Percentiles rank a stretch among this genome's conserved stretches.
phyloP scores from a whole-genome alignment of 2,329 filamentous ascomycete genomes.

The Nigrospora oryzae region DNA sequence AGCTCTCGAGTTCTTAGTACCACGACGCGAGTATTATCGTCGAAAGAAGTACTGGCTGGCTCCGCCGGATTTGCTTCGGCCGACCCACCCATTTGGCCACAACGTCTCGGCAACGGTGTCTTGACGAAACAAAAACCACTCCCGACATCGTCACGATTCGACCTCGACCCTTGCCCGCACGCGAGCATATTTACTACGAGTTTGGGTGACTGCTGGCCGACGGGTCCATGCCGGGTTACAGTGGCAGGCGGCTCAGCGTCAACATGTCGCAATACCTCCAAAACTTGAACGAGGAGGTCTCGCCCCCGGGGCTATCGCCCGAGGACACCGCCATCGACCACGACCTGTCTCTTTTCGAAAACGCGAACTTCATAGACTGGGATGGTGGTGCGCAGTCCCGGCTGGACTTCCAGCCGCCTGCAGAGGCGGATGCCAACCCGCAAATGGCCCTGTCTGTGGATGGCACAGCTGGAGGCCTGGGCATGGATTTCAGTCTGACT shows the following conservation, averaged over 20 bases:
- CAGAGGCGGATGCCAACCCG: slow-evolving; percentile 1
- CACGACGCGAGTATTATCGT: no score
- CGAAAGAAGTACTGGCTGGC: no score
- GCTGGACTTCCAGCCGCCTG: neutral
- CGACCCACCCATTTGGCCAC: no score
- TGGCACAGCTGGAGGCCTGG: no score
- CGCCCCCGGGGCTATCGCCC: slow-evolving; percentile 46
- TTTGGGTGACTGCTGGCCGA: neutral
- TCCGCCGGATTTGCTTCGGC: no score
- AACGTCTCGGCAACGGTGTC: no score
- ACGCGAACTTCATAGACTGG: slow-evolving; percentile 75
- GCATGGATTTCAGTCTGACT: no score
- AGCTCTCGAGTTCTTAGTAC: no score
- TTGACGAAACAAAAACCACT: no score
- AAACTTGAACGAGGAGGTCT: slow-evolving; percentile 69
- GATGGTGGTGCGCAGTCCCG: slow-evolving; percentile 29
- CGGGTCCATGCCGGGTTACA: neutral
- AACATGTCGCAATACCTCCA: slow-evolving; percentile 88
- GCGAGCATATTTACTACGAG: neutral
- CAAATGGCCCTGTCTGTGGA: neutral
- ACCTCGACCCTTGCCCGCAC: no score
- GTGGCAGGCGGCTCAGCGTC: slow-evolving; percentile 53
- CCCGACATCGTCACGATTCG: no score
- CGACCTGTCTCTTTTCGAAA: slow-evolving; percentile 72
- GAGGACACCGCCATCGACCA: slow-evolving; percentile 60